Evolutionary conservation across 2,329 filamentous ascomycete species (phyloP).

Genomic region (Ascochyta fabae): DNA sequence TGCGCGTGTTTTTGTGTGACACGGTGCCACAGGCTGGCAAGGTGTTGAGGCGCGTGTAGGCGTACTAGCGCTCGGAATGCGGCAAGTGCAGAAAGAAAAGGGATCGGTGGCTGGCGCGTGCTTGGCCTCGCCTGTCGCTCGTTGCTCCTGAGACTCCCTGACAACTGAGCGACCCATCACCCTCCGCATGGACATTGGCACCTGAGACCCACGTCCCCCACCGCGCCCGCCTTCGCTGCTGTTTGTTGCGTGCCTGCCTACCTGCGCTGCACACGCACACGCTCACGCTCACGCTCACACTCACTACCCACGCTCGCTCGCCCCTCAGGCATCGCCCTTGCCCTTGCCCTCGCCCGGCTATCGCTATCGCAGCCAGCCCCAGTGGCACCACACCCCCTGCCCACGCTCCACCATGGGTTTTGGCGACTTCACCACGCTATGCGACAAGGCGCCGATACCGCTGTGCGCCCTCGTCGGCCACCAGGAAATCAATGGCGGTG

Average conservation of each 20-base stretch:
- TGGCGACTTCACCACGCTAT: conserved; percentile 88
- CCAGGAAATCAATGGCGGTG: conserved; percentile 68
- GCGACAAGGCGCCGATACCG: conserved; percentile 82
- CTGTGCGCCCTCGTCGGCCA: conserved; percentile 86
- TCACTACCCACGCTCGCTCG: conserved; percentile 29
- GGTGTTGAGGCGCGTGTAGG: conserved; percentile 5
- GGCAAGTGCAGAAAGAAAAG: not conserved
- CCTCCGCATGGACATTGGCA: conserved; percentile 16
- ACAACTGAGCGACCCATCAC: conserved; percentile 30
- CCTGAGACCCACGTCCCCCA: conserved; percentile 29
- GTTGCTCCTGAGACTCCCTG: conserved; percentile 27
- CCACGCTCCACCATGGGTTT: conserved; percentile 69
- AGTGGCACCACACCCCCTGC: conserved; percentile 4
- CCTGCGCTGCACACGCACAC: too few relatives aligned
- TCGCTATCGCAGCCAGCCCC: conserved; percentile 5
- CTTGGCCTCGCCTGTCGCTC: not conserved
- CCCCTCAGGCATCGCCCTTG: not conserved
- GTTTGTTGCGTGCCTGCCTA: conserved; percentile 11
- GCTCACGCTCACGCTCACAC: conserved; percentile 15
- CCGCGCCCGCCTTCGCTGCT: conserved; percentile 29
- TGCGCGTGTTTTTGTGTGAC: too few relatives aligned
- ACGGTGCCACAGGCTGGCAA: not conserved
- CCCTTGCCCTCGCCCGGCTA: not conserved
- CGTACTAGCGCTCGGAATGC: not conserved
- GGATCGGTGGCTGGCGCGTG: conserved; percentile 5